Conservation (phyloP, 495 filamentous ascomycete genomes). For the Neurospora hispaniola region DNA sequence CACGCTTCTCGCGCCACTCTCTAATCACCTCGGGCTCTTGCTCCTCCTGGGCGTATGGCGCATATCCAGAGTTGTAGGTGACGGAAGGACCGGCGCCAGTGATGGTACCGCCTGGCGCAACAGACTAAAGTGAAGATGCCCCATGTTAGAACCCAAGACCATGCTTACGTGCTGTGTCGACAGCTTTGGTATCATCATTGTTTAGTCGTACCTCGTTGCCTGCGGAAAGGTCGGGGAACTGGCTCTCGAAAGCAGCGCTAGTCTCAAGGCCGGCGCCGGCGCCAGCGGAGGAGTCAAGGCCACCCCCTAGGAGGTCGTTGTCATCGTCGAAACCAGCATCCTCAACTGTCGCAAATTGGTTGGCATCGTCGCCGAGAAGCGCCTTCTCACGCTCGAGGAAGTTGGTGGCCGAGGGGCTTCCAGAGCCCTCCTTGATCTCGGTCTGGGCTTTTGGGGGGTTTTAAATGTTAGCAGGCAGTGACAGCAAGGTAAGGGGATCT, state of each 20-base stretch:
- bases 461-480: constrained; percentile 16
- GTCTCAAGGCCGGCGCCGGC: background rate
- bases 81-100: constrained; percentile 53
- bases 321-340: constrained; percentile 58
- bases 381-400: constrained; percentile 88
- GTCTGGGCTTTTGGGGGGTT: constrained; percentile 30
- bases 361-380: constrained; percentile 79
- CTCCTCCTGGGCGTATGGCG: constrained; percentile 46
- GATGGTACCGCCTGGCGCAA: constrained; percentile 80
- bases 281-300: constrained; percentile 34
- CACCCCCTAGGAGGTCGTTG: constrained; percentile 68
- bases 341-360: constrained; percentile 72
- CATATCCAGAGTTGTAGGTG: constrained; percentile 60
- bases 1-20: constrained; percentile 85
- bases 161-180: background rate
- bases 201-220: constrained; percentile 59
- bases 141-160: constrained; percentile 13
- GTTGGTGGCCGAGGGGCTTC: constrained; percentile 49
- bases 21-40: constrained; percentile 81
- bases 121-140: constrained; percentile 41
- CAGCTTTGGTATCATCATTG: background rate
- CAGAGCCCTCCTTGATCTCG: constrained; percentile 30
- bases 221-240: constrained; percentile 75
- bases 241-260: constrained; percentile 67
- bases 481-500: constrained; percentile 6